Conservation (phyloP, 345 rosid genomes). For the Salix purpurea region DNA sequence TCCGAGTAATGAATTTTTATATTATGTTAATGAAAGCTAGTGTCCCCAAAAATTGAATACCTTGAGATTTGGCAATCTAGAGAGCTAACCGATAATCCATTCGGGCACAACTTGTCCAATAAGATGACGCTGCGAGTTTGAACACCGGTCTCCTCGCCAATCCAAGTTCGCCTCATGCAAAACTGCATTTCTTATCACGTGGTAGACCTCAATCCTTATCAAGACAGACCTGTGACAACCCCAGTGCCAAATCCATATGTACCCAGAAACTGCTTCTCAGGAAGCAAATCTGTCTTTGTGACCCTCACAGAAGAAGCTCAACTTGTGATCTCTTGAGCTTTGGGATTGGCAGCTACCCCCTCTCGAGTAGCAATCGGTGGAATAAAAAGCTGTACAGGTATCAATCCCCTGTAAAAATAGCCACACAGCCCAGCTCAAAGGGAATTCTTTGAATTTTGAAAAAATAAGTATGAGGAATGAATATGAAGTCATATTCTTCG, state of each 20-base stretch:
- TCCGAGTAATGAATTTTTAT: not conserved
- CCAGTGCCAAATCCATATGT: not conserved
- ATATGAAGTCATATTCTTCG: not conserved
- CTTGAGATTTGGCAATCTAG: slow-evolving; percentile 32
- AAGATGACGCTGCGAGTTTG: not conserved
- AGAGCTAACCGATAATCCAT: slow-evolving; percentile 21
- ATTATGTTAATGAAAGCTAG: not conserved
- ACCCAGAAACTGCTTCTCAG: slow-evolving; percentile 3
- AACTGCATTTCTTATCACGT: not conserved
- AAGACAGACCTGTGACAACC: not conserved
- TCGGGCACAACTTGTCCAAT: not conserved
- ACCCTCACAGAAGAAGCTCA: slow-evolving; percentile 2
- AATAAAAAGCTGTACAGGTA: slow-evolving; percentile 27
- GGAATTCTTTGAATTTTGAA: slow-evolving; percentile 9
- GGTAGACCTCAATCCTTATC: not conserved
- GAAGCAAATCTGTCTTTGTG: slow-evolving; percentile 7
- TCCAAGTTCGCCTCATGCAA: not conserved
- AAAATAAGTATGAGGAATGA: not conserved
- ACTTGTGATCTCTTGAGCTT: slow-evolving; percentile 7
- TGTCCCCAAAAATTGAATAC: not conserved
- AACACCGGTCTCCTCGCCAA: not conserved
- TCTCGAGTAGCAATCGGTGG: slow-evolving; percentile 9
- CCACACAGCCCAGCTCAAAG: slow-evolving; percentile 1
- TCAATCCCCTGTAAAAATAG: slow-evolving; percentile 9
- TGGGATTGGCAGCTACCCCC: not conserved